Conservation (phyloP, 306 rosid species). For the Nissolia schottii region DNA sequence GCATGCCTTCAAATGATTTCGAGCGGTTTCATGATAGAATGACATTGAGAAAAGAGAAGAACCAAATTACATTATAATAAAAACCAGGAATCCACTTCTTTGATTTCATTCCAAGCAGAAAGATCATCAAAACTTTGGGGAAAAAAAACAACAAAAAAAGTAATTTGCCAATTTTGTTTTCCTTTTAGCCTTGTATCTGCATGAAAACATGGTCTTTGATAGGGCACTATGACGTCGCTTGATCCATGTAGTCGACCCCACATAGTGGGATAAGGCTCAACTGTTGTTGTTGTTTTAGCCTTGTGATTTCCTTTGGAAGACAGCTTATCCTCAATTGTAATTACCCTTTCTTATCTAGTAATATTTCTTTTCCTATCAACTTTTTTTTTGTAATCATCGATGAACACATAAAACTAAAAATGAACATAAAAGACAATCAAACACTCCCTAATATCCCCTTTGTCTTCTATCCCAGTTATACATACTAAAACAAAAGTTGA, state of each 20-base stretch:
- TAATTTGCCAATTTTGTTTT: neutral
- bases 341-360: neutral
- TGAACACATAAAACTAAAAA: neutral
- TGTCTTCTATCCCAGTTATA: constrained; percentile 5
- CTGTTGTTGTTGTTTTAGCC: too few relatives aligned
- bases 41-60: neutral
- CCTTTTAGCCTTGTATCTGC: too few relatives aligned
- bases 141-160: neutral
- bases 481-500: neutral
- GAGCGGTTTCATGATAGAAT: neutral
- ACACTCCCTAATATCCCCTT: neutral
- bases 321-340: neutral
- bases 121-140: neutral
- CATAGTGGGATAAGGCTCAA: too few relatives aligned
- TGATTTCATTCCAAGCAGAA: neutral
- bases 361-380: neutral
- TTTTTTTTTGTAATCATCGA: neutral
- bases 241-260: too few relatives aligned
- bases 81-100: neutral
- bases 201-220: too few relatives aligned
- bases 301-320: neutral
- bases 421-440: neutral
- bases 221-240: too few relatives aligned
- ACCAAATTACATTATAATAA: neutral
- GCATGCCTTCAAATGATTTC: neutral